Evolutionary conservation across 257 asterid species (phyloP).

Genomic region (Scutellaria minor): DNA sequence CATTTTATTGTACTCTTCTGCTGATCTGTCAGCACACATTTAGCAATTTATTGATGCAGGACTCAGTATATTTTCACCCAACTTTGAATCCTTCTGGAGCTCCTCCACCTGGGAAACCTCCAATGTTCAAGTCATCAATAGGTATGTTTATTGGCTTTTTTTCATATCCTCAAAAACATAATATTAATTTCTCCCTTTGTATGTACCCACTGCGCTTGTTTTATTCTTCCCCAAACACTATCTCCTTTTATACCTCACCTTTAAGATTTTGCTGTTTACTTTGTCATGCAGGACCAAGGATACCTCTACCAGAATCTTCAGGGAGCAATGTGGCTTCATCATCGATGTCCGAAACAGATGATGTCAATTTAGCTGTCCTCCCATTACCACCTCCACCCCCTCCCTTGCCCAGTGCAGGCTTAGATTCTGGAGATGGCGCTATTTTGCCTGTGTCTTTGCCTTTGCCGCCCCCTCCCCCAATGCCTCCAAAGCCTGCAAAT

Average conservation of each 20-base stretch:
- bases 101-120: slow-evolving; percentile 99
- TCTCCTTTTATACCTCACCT: slow-evolving; percentile 27
- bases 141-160: slow-evolving; percentile 48
- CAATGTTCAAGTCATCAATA: slow-evolving; percentile 92
- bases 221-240: not conserved
- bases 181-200: slow-evolving; percentile 1
- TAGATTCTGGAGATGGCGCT: slow-evolving; percentile 64
- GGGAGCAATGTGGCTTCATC: slow-evolving; percentile 80
- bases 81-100: slow-evolving; percentile 98
- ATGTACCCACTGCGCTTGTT: not conserved
- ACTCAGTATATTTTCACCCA: slow-evolving; percentile 97
- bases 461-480: slow-evolving; percentile 90
- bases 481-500: slow-evolving; percentile 72
- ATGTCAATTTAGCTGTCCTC: slow-evolving; percentile 48
- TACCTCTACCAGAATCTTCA: slow-evolving; percentile 74
- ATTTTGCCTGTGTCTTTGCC: slow-evolving; percentile 65
- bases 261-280: slow-evolving; percentile 19
- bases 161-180: not conserved
- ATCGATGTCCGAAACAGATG: slow-evolving; percentile 63
- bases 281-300: slow-evolving; percentile 75
- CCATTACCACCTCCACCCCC: slow-evolving; percentile 88
- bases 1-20: slow-evolving; percentile 26
- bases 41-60: slow-evolving; percentile 58
- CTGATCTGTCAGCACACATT: slow-evolving; percentile 38
- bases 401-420: slow-evolving; percentile 59